Evolutionary conservation across 176 grass and related monocot species (phyloP).

Genomic region (Lolium rigidum): DNA sequence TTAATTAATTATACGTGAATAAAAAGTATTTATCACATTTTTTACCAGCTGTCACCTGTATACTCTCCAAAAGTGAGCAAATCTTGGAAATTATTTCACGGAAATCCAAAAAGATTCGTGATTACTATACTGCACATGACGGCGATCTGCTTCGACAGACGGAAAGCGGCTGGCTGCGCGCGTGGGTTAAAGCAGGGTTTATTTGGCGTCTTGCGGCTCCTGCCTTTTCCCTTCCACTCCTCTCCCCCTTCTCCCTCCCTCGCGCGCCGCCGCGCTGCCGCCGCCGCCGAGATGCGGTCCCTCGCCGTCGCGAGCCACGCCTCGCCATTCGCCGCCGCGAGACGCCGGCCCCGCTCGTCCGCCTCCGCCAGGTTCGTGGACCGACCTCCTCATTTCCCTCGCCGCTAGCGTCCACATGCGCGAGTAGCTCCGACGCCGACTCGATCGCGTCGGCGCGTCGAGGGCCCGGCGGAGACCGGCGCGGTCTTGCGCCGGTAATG

Average conservation of each 20-base stretch:
- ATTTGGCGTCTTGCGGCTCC: slow-evolving; percentile 40
- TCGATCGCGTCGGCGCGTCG: neutral
- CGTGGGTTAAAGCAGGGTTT: slow-evolving; percentile 43
- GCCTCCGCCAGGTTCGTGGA: slow-evolving; percentile 23
- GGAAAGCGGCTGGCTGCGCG: slow-evolving; percentile 16
- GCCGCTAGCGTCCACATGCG: neutral
- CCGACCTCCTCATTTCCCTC: neutral
- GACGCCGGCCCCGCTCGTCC: neutral
- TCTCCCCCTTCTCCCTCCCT: neutral
- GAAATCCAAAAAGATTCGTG: neutral
- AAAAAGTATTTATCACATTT: neutral
- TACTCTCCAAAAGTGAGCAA: neutral
- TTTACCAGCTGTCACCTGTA: neutral
- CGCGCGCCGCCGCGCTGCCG: slow-evolving; percentile 29
- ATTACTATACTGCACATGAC: neutral
- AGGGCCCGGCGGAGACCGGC: neutral
- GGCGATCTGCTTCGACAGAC: neutral
- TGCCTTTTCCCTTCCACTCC: neutral
- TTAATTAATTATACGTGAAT: no score
- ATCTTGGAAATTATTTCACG: neutral
- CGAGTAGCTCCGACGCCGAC: neutral
- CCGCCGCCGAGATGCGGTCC: slow-evolving; percentile 55
- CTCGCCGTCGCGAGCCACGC: slow-evolving; percentile 50
- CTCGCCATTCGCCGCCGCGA: slow-evolving; percentile 2
- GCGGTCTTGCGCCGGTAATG: neutral